phyloP scores from a whole-genome alignment of 1,284 basidiomycete genomes.

The Caloboletus firmus region DNA sequence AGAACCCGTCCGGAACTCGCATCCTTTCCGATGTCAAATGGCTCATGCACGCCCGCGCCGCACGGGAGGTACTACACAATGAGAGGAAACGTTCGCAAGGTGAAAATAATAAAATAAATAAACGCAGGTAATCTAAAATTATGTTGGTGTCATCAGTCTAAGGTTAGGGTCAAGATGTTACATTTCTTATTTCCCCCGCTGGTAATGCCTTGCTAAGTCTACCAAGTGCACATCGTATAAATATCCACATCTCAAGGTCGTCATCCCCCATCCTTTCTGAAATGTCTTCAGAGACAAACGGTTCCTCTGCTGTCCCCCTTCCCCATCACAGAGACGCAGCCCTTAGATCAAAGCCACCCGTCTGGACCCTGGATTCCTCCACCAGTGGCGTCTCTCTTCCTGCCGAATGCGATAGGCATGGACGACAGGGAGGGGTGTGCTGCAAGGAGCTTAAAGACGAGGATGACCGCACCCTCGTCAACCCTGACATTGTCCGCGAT shows the following conservation, averaged over 20 bases:
- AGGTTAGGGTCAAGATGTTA: constrained; percentile 15
- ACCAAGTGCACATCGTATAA: constrained; percentile 14
- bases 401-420: constrained; percentile 60
- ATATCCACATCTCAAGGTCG: neutral
- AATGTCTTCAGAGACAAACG: constrained; percentile 23
- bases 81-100: neutral
- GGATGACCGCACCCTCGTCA: constrained; percentile 75
- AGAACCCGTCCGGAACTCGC: neutral
- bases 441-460: constrained; percentile 79
- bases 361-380: constrained; percentile 59
- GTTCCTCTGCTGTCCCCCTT: constrained; percentile 17
- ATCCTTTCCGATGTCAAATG: neutral
- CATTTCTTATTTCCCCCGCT: neutral
- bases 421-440: constrained; percentile 63
- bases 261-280: neutral
- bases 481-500: constrained; percentile 85
- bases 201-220: neutral
- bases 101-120: neutral
- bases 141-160: neutral
- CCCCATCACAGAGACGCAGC: constrained; percentile 9
- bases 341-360: constrained; percentile 43
- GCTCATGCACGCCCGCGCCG: neutral
- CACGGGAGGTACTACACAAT: neutral
- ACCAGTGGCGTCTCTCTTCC: constrained; percentile 45
- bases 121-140: neutral